A percentile compares a stretch with the other conserved stretches of the same genome.
Evolutionary conservation across 140 eudicot species (phyloP).

Genomic region (Bidens hawaiensis): DNA sequence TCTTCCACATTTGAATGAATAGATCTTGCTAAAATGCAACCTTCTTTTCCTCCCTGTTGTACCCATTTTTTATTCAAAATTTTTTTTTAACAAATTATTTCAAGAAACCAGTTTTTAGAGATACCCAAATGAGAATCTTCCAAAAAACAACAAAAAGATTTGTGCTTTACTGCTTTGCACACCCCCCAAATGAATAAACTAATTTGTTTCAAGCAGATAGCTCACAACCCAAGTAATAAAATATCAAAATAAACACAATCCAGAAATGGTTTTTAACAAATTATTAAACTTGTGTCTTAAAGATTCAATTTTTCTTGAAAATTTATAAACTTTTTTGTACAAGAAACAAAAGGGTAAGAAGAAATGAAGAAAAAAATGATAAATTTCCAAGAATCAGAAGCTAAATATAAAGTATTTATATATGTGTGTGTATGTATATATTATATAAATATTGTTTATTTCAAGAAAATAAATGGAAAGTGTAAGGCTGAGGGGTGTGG

Average conservation of each 20-base stretch:
- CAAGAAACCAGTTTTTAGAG: slow-evolving; percentile 30
- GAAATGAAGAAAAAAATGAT: slow-evolving; percentile 18
- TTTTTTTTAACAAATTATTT: not conserved
- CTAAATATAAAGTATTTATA: not conserved
- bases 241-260: slow-evolving; percentile 9
- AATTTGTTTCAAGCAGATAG: slow-evolving; percentile 28
- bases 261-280: slow-evolving; percentile 16
- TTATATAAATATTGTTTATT: not conserved
- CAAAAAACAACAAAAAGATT: slow-evolving; percentile 28
- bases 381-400: slow-evolving; percentile 16
- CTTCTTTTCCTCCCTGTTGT: slow-evolving; percentile 53
- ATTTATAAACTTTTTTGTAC: slow-evolving; percentile 9
- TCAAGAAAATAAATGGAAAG: slow-evolving; percentile 13
- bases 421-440: slow-evolving; percentile 8
- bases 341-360: slow-evolving; percentile 7
- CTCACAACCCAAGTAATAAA: slow-evolving; percentile 44
- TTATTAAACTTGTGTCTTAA: slow-evolving; percentile 5
- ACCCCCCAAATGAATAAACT: slow-evolving; percentile 35
- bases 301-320: slow-evolving; percentile 11
- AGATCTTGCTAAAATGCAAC: slow-evolving; percentile 79
- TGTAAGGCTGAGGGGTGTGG: too few species aligned
- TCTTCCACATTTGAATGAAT: slow-evolving; percentile 70
- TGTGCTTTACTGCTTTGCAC: slow-evolving; percentile 28
- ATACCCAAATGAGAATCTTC: slow-evolving; percentile 30
- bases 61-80: slow-evolving; percentile 24